These are phyloP conservation scores for Lentinula novae-zelandiae DNA, from an alignment of 1,284 basidiomycete genomes.

Conservation along the genomic window DNA sequence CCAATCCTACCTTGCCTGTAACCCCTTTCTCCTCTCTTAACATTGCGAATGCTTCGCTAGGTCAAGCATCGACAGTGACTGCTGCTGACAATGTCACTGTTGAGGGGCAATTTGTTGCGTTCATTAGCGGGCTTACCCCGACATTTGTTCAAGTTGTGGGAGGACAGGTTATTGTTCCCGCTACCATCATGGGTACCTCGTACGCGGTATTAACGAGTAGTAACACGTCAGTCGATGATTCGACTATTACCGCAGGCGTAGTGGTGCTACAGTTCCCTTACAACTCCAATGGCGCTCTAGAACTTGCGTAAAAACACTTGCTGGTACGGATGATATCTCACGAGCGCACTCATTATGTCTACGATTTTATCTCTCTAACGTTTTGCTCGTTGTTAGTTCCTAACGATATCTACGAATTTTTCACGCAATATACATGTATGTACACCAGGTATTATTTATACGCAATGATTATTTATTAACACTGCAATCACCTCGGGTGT, in stretches of 20 bases:
- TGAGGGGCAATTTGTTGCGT: neutral
- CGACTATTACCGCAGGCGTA: neutral
- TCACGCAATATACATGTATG: no score
- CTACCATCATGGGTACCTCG: neutral
- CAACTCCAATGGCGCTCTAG: neutral
- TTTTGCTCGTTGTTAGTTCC: no score
- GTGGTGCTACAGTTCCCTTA: neutral
- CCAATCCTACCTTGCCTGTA: slow-evolving; percentile 40
- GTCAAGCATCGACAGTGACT: neutral
- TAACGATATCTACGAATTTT: no score
- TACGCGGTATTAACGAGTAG: neutral
- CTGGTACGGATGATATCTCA: no score
- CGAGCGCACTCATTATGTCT: no score
- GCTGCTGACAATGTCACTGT: neutral
- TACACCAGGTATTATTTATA: no score
- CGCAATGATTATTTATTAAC: no score
- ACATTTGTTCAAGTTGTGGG: neutral
- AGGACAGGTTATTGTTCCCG: neutral
- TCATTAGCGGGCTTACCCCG: neutral
- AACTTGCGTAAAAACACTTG: no score
- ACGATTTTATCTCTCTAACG: no score
- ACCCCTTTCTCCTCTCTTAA: slow-evolving; percentile 36
- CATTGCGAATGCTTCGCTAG: neutral
- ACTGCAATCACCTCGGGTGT: no score
- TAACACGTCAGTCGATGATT: neutral